Percentiles rank a stretch among this genome's conserved stretches.
These are phyloP conservation scores for Trichoderma sp. DNA, from an alignment of 2,329 filamentous ascomycete species.

Conservation along the genomic window DNA sequence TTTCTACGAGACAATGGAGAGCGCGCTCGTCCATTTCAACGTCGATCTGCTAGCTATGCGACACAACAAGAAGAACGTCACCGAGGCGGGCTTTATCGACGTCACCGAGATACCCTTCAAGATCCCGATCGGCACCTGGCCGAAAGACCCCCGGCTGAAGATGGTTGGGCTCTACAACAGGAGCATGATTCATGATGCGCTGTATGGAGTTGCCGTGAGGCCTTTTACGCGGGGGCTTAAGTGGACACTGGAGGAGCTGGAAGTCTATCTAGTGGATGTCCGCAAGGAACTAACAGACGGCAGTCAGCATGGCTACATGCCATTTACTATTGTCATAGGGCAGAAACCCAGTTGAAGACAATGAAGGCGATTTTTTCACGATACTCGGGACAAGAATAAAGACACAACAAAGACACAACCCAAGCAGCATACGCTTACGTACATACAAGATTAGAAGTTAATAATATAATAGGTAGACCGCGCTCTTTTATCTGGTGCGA, in stretches of 20 bases:
- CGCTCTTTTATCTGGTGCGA: background rate
- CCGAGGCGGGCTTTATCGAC: slow-evolving; percentile 45
- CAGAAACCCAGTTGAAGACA: slow-evolving; percentile 28
- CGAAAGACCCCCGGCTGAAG: slow-evolving; percentile 48
- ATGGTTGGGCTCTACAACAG: slow-evolving; percentile 44
- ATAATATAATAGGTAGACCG: background rate
- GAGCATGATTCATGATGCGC: slow-evolving; percentile 35
- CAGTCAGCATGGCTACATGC: slow-evolving; percentile 25
- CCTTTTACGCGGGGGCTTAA: slow-evolving; percentile 39
- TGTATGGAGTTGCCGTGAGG: slow-evolving; percentile 38
- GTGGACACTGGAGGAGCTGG: slow-evolving; percentile 40
- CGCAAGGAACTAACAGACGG: slow-evolving; percentile 38
- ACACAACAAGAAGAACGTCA: slow-evolving; percentile 34
- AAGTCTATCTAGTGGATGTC: slow-evolving; percentile 39
- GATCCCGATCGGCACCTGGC: slow-evolving; percentile 52
- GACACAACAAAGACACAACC: background rate
- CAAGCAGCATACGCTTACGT: slow-evolving; percentile 1
- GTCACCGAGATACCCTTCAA: slow-evolving; percentile 44
- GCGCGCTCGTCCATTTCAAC: slow-evolving; percentile 35
- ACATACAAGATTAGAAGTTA: background rate
- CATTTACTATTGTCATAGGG: slow-evolving; percentile 27
- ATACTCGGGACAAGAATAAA: background rate
- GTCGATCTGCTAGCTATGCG: slow-evolving; percentile 37
- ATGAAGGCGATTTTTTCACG: background rate
- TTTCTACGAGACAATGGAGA: slow-evolving; percentile 35